phyloP scores from a whole-genome alignment of 345 rosid genomes.

The Zanthoxylum bungeanum region DNA sequence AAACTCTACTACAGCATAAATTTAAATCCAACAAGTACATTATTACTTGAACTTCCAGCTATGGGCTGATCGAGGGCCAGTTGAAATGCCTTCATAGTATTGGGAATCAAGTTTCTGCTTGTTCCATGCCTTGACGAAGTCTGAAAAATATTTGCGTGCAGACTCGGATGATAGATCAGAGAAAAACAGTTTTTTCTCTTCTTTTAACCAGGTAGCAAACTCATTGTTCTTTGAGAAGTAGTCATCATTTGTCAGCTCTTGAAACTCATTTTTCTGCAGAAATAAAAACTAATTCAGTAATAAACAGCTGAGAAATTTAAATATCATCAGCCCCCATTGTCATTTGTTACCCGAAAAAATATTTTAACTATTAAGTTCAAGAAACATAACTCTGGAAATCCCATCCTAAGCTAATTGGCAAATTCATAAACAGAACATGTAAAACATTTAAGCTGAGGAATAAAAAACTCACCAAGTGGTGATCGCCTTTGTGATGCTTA shows the following conservation, averaged over 20 bases:
- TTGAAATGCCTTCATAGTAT: constrained; percentile 79
- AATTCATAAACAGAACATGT: too few relatives aligned
- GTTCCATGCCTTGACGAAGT: constrained; percentile 79
- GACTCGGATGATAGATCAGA: constrained; percentile 81
- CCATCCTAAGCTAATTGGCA: too few relatives aligned
- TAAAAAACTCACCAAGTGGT: constrained; percentile 42
- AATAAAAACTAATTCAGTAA: background rate
- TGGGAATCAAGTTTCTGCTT: constrained; percentile 61
- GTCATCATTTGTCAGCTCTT: constrained; percentile 72
- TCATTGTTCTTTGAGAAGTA: constrained; percentile 89
- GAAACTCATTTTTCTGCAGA: constrained; percentile 53
- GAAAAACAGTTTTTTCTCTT: constrained; percentile 68
- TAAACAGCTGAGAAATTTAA: background rate
- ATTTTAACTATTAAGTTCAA: too few relatives aligned
- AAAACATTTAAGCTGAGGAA: background rate
- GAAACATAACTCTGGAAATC: too few relatives aligned
- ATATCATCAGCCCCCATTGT: too few relatives aligned
- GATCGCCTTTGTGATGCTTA: constrained; percentile 44
- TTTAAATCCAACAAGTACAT: too few relatives aligned
- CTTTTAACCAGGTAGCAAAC: constrained; percentile 89
- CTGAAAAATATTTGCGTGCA: constrained; percentile 56
- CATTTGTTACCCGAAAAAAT: too few relatives aligned
- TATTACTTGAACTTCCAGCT: constrained; percentile 65
- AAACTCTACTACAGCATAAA: too few relatives aligned
- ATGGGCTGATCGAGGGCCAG: constrained; percentile 77